Evolutionary conservation across 768 basidiomycete species (phyloP).

Genomic region (Suillus brevipes): DNA sequence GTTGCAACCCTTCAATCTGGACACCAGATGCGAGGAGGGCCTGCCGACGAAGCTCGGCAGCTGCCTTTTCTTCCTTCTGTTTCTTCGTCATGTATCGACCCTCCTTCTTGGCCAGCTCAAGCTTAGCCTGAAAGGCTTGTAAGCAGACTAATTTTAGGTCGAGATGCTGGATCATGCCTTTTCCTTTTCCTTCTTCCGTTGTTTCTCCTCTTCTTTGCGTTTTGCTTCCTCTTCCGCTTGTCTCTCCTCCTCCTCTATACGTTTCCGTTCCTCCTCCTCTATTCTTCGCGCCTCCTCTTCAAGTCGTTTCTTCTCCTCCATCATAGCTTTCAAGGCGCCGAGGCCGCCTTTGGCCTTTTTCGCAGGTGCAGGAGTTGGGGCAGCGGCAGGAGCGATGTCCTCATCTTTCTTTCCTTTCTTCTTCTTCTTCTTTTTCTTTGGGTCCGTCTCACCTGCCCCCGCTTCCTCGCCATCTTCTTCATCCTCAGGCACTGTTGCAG

Average conservation of each 20-base stretch:
- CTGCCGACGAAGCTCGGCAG: conserved; percentile 86
- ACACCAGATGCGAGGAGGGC: conserved; percentile 89
- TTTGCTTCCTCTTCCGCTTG: conserved; percentile 73
- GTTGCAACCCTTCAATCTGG: conserved; percentile 86
- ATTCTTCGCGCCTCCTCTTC: conserved; percentile 78
- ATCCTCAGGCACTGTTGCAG: conserved; percentile 43
- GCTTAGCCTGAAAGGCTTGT: conserved; percentile 64
- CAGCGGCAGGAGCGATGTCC: conserved; percentile 56
- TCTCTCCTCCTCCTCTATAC: conserved; percentile 90
- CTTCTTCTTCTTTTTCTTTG: conserved; percentile 81
- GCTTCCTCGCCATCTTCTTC: conserved; percentile 71
- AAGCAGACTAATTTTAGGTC: background rate
- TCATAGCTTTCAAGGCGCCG: conserved; percentile 81
- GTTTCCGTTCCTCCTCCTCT: conserved; percentile 75
- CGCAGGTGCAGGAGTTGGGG: conserved; percentile 36
- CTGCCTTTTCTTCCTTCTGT: conserved; percentile 91
- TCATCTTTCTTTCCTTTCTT: conserved; percentile 76
- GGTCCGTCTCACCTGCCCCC: conserved; percentile 45
- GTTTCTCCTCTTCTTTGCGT: conserved; percentile 80
- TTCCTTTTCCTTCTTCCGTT: conserved; percentile 83
- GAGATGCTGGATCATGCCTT: conserved; percentile 49
- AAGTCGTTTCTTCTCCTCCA: conserved; percentile 88
- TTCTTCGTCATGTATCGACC: conserved; percentile 95
- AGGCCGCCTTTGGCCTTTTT: conserved; percentile 79
- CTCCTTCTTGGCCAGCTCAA: conserved; percentile 89